Base-by-base conservation (phyloP, 768 basidiomycete genomes). In the Podaxis sp. region DNA sequence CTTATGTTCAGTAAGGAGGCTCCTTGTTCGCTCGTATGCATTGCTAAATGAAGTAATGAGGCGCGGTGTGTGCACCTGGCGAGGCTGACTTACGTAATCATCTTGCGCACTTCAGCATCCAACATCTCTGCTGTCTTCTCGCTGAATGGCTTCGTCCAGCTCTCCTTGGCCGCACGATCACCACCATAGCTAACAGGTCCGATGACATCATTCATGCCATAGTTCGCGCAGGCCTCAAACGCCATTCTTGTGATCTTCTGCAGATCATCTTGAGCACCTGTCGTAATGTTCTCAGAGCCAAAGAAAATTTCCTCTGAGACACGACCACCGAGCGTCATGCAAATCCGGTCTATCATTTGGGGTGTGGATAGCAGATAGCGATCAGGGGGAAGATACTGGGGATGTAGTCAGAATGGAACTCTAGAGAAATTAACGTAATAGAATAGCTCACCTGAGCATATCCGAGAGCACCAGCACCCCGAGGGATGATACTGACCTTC, bases 251-350 rank as follows among this genome's bases (percentile, higher is more conserved):
- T 98, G 63, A 99, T 96, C 77, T 98, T 98, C 74, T 95, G 93
- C 46, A 99, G 78, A 71, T 99, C 97, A 68, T 99, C 97, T 75
- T 98, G 95, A 2, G 97, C 97, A 63, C 97, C 97, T 2, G 96
- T 95, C 1, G 97, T 99, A 72, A 99, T 95, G 66, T 93, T 92
- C 68, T 89, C 89, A 4, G 70, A 62, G 18, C 93, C 93, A 70
- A 99, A 99, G 79, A 98, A 97, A 61, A 99, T 95, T 74, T 99
- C 97, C 75, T 99, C 97, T 0, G 95, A 91, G 6, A 98, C 96
- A 55, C 97, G 91, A 10, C 97, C 97, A 60, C 97, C 97, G 23
- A 99, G 83, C 0, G 97, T 98, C 93, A 98, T 98, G 74, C 94
- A 95, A 77, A 99, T 98, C 57, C 94, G 84, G 72, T 99, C 96